These are phyloP conservation scores for Nemania abortiva DNA, from an alignment of 2,329 filamentous ascomycete species.

Conservation along the genomic window DNA sequence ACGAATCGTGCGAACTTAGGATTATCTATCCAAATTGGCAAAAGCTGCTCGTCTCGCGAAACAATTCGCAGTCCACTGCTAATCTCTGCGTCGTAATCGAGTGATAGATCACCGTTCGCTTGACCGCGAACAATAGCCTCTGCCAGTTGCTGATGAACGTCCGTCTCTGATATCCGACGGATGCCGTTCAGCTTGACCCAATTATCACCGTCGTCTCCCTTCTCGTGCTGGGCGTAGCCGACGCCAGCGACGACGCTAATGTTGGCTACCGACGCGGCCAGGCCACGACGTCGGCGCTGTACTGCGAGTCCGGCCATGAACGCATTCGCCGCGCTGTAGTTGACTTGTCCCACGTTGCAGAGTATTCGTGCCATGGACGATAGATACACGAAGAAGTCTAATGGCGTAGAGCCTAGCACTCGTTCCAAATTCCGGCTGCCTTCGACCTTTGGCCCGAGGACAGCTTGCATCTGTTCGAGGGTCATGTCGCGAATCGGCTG, in stretches of 20 bases:
- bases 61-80: background rate
- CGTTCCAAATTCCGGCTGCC: conserved; percentile 21
- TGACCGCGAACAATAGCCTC: background rate
- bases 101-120: background rate
- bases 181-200: background rate
- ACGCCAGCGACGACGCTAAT: conserved; percentile 13
- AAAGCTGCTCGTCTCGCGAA: background rate
- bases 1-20: background rate
- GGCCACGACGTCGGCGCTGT: conserved; percentile 8
- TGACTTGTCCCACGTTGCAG: conserved; percentile 23
- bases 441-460: conserved; percentile 23
- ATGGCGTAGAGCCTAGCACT: background rate
- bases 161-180: background rate
- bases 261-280: conserved; percentile 14
- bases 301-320: conserved; percentile 23
- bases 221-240: conserved; percentile 8
- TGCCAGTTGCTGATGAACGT: conserved; percentile 13
- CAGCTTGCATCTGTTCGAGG: conserved; percentile 5
- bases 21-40: background rate
- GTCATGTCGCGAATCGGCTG: conserved; percentile 8
- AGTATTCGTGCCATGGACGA: conserved; percentile 7
- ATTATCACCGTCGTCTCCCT: background rate
- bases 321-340: conserved; percentile 24
- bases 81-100: background rate
- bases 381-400: conserved; percentile 31